These are phyloP conservation scores for Heliocybe sulcata DNA, from an alignment of 1,284 basidiomycete genomes.

Conservation along the genomic window DNA sequence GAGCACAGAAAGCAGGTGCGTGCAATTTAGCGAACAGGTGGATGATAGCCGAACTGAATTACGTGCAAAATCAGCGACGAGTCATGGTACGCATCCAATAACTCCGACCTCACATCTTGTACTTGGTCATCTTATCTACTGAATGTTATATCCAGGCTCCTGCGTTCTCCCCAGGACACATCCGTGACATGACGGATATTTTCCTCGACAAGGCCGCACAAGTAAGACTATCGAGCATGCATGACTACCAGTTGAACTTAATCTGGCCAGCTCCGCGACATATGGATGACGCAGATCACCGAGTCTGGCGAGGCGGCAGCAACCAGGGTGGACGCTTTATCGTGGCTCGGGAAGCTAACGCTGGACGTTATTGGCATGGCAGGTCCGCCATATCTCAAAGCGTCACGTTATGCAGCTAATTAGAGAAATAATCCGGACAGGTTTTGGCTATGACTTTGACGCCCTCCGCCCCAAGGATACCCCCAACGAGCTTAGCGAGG, in stretches of 20 bases:
- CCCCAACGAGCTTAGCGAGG: slow-evolving; percentile 40
- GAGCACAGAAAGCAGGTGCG: slow-evolving; percentile 38
- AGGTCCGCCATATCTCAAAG: slow-evolving; percentile 10
- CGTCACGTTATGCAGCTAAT: too few relatives aligned
- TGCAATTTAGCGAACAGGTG: slow-evolving; percentile 18
- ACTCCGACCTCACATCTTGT: neutral
- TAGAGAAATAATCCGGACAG: too few relatives aligned
- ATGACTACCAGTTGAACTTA: neutral
- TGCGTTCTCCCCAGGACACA: slow-evolving; percentile 47
- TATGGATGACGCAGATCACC: slow-evolving; percentile 13
- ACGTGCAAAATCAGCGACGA: neutral
- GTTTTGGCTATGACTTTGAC: slow-evolving; percentile 65
- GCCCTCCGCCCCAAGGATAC: slow-evolving; percentile 26
- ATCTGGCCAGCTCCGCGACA: slow-evolving; percentile 16
- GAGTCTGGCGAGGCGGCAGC: slow-evolving; percentile 1
- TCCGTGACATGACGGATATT: slow-evolving; percentile 45
- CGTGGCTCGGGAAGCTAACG: slow-evolving; percentile 34
- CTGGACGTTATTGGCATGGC: slow-evolving; percentile 45
- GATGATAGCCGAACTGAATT: slow-evolving; percentile 29
- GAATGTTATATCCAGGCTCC: slow-evolving; percentile 36
- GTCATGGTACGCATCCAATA: slow-evolving; percentile 20
- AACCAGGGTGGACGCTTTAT: slow-evolving; percentile 29
- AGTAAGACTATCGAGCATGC: slow-evolving; percentile 19
- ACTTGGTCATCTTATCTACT: neutral
- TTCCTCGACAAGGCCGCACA: slow-evolving; percentile 45